Evolutionary conservation across 805 yeast genomes (phyloP).

Genomic region (Teunomyces stri): DNA sequence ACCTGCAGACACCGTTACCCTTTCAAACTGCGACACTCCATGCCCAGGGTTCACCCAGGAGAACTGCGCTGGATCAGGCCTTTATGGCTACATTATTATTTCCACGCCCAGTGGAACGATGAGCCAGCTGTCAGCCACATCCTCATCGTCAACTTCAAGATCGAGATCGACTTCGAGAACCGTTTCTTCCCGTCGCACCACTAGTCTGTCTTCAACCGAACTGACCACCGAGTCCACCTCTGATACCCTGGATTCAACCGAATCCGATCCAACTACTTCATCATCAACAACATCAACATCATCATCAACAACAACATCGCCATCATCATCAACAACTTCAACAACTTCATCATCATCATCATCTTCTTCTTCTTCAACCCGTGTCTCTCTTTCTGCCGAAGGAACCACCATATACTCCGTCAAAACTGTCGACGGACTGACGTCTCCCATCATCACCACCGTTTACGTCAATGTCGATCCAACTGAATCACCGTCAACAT

Average conservation of each 20-base stretch:
- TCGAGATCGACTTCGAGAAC: conserved; percentile 4
- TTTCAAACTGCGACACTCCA: conserved; percentile 30
- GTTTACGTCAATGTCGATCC: conserved; percentile 20
- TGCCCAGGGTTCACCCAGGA: conserved; percentile 50
- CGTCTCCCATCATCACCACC: conserved; percentile 22
- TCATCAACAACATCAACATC: conserved; percentile 1
- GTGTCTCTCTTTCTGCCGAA: conserved; percentile 4
- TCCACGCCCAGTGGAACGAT: conserved; percentile 5
- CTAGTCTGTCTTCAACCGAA: neutral
- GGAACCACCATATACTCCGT: conserved; percentile 22
- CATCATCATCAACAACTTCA: conserved; percentile 11
- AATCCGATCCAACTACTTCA: too few relatives aligned
- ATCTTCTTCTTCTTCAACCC: conserved; percentile 14
- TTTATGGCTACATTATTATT: conserved; percentile 54
- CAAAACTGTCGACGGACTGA: conserved; percentile 18
- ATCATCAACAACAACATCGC: conserved; percentile 6
- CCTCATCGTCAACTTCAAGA: conserved; percentile 6
- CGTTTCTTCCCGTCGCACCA: neutral
- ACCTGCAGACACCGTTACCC: conserved; percentile 41
- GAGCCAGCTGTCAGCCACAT: neutral
- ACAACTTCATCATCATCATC: conserved; percentile 12
- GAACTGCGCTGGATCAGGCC: conserved; percentile 41
- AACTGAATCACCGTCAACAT: conserved; percentile 6
- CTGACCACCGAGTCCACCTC: neutral
- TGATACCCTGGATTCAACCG: neutral